A percentile compares a stretch with the other conserved stretches of the same genome.
These are phyloP conservation scores for Emmonsiellopsis sp. DNA, from an alignment of 2,329 filamentous ascomycete species.

Conservation along the genomic window DNA sequence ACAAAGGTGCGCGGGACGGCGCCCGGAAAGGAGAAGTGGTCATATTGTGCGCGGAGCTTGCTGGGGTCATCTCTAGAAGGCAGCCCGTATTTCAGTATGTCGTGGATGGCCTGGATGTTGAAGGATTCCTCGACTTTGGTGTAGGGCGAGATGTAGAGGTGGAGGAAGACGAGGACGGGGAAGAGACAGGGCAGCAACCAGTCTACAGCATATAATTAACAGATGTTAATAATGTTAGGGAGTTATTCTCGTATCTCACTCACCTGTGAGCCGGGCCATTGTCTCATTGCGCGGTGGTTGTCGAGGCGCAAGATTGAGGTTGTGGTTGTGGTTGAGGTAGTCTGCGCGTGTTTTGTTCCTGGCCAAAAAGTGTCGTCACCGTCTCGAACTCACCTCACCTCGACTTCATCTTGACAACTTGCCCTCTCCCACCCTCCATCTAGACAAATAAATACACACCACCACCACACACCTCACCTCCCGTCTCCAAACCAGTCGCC, in stretches of 20 bases:
- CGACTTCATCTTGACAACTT: not conserved
- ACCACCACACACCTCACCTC: not conserved
- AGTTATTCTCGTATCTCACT: not conserved
- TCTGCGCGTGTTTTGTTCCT: not conserved
- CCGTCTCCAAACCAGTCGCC: not conserved
- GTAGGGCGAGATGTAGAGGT: conserved; percentile 70
- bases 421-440: not conserved
- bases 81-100: conserved; percentile 74
- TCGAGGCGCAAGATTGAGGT: not conserved
- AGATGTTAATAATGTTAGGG: not conserved
- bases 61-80: conserved; percentile 48
- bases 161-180: conserved; percentile 55
- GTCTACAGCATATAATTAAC: conserved; percentile 31
- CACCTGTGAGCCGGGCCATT: conserved; percentile 9
- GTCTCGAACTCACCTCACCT: not conserved
- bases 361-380: not conserved
- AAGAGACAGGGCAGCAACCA: conserved; percentile 42
- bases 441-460: not conserved
- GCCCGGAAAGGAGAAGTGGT: conserved; percentile 84
- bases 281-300: not conserved
- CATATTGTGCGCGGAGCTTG: conserved; percentile 58
- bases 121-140: conserved; percentile 99
- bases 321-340: not conserved
- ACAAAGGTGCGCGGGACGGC: conserved; percentile 87
- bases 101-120: conserved; percentile 89